Evolutionary conservation across 352 stramenopile species (phyloP), one percentile per base, ranked within the genome.

Genomic region (Globisporangium apiculatum): DNA sequence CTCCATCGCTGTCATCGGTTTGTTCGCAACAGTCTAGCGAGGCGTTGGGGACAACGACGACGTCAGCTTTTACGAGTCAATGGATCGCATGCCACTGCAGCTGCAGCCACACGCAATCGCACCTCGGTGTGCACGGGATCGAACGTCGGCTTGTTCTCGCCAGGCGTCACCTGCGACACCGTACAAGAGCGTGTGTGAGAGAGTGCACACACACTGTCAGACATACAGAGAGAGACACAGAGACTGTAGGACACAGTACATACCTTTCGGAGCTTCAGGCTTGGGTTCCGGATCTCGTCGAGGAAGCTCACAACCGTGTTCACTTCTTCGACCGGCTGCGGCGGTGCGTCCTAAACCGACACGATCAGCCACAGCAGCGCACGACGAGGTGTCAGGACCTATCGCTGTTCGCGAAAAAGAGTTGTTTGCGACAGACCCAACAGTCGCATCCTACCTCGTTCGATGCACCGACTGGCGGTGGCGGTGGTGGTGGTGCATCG

Each of bases 1-100:
- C 50, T 95, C 81, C 38, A 79, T 76, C 40, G 91, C 89, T 4
- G 84, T 86, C 40, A 90, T 55, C 7, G 79, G 81, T 45, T 87
- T 83, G 15, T 63, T 72, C 8, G 73, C 45, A 37, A 17, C 40
- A 18, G 51, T 43, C 57, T 62, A 43, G 24, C n/a, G 7, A n/a
- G 11, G 31, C 18, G 18, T 47, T 15, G 11, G 1, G 2, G 24
- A 31, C 24, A 17, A 6, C 11, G 42, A 47, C 11, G 41, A 45
- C 41, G 24, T 31, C 41, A 45, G 41, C 41, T 45, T 5, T 1
- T 14, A 5, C 41, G 11, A 14, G 4, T 3, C 24, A 3, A 31
- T 31, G 24, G 41, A 11, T 45, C 41, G 41, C 8, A 10, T 14
- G 8, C 14, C 41, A 14, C 41, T 45, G 41, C 41, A 15, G 41